Percentiles rank a stretch among this genome's conserved stretches.
Evolutionary conservation across 345 rosid species (phyloP).

Genomic region (Trapa bicornis): DNA sequence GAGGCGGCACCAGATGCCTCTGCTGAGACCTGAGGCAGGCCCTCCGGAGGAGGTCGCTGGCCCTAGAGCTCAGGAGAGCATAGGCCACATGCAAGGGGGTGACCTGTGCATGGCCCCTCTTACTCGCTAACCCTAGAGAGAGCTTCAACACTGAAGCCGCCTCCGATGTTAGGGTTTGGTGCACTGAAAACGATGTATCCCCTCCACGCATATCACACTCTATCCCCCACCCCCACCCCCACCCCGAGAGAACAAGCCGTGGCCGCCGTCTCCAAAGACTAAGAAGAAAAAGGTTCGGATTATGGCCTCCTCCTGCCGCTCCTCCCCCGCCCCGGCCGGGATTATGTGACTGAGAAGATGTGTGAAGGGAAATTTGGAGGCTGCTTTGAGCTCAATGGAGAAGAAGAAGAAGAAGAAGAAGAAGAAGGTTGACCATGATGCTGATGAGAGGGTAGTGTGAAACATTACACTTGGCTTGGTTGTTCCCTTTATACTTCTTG

Average conservation of each 20-base stretch:
- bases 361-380: background rate
- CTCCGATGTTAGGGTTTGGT: slow-evolving; percentile 15
- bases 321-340: slow-evolving; percentile 1
- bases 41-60: slow-evolving; percentile 33
- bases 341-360: background rate
- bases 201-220: slow-evolving; percentile 9
- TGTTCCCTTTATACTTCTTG: slow-evolving; percentile 7
- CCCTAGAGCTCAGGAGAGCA: slow-evolving; percentile 43
- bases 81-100: slow-evolving; percentile 44
- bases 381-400: background rate
- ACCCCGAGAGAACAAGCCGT: background rate
- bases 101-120: slow-evolving; percentile 11
- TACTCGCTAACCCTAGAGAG: slow-evolving; percentile 7
- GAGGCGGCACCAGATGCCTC: slow-evolving; percentile 13
- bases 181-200: slow-evolving; percentile 10
- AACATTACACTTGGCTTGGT: background rate
- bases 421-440: too few relatives aligned
- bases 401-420: background rate
- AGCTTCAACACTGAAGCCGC: slow-evolving; percentile 11
- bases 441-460: background rate
- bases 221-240: slow-evolving; percentile 4
- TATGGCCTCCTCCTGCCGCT: background rate
- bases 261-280: background rate
- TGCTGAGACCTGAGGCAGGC: slow-evolving; percentile 59
- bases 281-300: too few relatives aligned